A percentile compares a stretch with the other conserved stretches of the same genome.
phyloP scores from a whole-genome alignment of 257 asterid genomes.

The Fraxinus anomala region DNA sequence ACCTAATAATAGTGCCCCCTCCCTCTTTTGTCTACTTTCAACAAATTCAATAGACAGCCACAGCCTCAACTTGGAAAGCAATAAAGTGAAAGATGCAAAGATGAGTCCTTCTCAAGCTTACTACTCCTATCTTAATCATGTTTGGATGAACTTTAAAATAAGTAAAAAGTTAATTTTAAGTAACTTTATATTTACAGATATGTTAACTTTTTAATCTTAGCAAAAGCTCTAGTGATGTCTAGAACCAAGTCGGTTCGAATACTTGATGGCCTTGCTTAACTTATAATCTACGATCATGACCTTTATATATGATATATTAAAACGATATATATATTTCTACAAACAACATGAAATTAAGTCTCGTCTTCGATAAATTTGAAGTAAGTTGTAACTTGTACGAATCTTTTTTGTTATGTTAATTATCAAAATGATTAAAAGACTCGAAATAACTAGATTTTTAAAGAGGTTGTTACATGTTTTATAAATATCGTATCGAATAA shows the following conservation, averaged over 20 bases:
- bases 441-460: no score
- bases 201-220: background rate
- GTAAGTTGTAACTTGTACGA: no score
- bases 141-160: background rate
- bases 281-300: no score
- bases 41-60: background rate
- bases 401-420: no score
- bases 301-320: no score
- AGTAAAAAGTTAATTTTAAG: background rate
- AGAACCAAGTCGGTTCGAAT: background rate
- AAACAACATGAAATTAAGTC: no score
- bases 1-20: background rate
- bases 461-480: no score
- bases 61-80: conserved; percentile 4
- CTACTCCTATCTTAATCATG: background rate
- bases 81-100: background rate
- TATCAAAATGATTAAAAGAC: no score
- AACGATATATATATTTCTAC: no score
- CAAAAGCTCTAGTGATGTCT: no score
- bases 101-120: background rate
- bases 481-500: background rate
- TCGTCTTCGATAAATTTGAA: no score
- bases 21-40: background rate
- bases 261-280: no score
- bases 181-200: background rate